Evolutionary conservation across 352 stramenopile genomes (phyloP), one percentile per base, ranked within the genome.

Genomic region (Elongisporangium anandrum): DNA sequence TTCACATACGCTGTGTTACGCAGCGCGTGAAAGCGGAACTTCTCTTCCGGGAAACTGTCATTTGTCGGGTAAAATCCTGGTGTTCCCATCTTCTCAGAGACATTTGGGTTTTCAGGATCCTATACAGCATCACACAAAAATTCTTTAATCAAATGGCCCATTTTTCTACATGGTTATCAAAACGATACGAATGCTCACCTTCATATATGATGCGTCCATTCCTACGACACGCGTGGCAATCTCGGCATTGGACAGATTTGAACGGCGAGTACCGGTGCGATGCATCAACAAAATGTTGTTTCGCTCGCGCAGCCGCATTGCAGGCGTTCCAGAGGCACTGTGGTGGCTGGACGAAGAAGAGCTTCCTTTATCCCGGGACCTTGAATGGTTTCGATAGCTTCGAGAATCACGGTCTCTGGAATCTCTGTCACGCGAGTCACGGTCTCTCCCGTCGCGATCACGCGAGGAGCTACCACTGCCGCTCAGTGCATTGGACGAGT

Each of bases 261-360:
- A 64, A 20, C 79, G 66, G 13, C 82, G 66, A 13, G 57, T 71
- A 4, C 73, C 76, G 2, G 78, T 84, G 17, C 81, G 78, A 45
- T 94, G 85, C 85, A 94, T 94, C 13, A 78, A 63, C 39, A 94
- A 63, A 47, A 94, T 72, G 56, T 91, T 88, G 50, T 88, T 87
- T 8, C 82, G 61, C 58, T 92, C 81, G 4, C 81, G 79, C 9
- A 91, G 68, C 1, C 84, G 68, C 20, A 85, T 60, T 9, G 73
- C 66, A 1, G 81, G 81, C 22, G 77, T 88, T 1, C 79, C 77
- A 1, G 73, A 76, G 9, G 63, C 64, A 2, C 66, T 79, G 17
- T 79, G 76, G 51, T 34, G 69, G 20, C 62, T 60, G n/a, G 52
- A 61, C 4, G 61, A 61, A 12, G 56, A 61, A 16, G 63, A 49